These are phyloP conservation scores for Globisporangium ultimum DNA, from an alignment of 352 stramenopile genomes.

Conservation along the genomic window DNA sequence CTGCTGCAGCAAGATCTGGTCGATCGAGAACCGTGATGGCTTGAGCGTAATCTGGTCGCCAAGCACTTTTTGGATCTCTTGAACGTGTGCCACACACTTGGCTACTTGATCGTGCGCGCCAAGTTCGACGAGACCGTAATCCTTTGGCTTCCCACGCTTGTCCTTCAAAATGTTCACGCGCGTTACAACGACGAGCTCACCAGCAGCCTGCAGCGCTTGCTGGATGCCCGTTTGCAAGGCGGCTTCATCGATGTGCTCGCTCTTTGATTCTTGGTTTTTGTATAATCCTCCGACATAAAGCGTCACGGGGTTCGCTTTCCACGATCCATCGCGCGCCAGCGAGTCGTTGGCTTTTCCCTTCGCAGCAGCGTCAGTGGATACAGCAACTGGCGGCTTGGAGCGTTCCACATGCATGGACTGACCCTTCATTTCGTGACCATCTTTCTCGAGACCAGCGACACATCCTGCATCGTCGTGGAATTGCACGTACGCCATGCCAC, in stretches of 20 bases:
- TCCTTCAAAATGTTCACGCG: slow-evolving; percentile 55
- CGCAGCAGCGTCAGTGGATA: neutral
- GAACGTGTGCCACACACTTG: slow-evolving; percentile 25
- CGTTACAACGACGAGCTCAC: slow-evolving; percentile 32
- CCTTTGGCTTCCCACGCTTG: slow-evolving; percentile 55
- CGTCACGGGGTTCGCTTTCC: slow-evolving; percentile 49
- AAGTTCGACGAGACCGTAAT: slow-evolving; percentile 64
- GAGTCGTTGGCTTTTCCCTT: neutral
- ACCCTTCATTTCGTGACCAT: slow-evolving; percentile 6
- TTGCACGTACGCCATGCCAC: slow-evolving; percentile 76
- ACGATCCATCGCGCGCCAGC: slow-evolving; percentile 23
- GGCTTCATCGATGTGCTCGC: slow-evolving; percentile 33
- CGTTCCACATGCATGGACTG: slow-evolving; percentile 46
- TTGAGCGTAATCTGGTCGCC: slow-evolving; percentile 54
- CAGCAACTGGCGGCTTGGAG: slow-evolving; percentile 34
- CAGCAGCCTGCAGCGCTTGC: slow-evolving; percentile 28
- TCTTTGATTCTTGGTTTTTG: neutral
- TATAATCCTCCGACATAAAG: slow-evolving; percentile 55
- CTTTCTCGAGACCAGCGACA: neutral
- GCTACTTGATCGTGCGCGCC: slow-evolving; percentile 24
- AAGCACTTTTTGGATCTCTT: slow-evolving; percentile 31
- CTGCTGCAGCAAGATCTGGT: slow-evolving; percentile 56
- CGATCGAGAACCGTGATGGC: slow-evolving; percentile 58
- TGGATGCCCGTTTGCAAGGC: slow-evolving; percentile 33
- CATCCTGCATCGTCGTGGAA: slow-evolving; percentile 32